Conservation (phyloP, 1,284 basidiomycete genomes). For the Rhodotorula sp. region DNA sequence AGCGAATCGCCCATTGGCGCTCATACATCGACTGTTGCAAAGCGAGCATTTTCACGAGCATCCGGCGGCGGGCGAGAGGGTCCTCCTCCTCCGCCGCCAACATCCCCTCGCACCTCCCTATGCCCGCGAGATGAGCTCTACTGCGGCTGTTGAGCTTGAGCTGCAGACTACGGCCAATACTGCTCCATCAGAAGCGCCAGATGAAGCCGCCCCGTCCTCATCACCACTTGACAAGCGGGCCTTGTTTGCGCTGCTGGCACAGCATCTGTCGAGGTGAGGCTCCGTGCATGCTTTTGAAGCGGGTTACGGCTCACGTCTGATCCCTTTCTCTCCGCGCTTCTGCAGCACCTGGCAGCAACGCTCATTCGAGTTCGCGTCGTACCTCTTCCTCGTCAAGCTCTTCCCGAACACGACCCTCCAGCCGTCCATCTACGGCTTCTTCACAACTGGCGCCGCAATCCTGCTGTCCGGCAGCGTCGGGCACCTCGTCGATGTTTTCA, state of each 20-base stretch:
- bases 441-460: constrained; percentile 54
- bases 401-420: constrained; percentile 60
- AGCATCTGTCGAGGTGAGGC: constrained; percentile 34
- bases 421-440: constrained; percentile 59
- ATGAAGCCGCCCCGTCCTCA: not conserved
- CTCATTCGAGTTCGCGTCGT: not conserved
- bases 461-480: constrained; percentile 55
- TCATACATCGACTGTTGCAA: too few relatives aligned
- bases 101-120: too few relatives aligned
- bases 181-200: not conserved
- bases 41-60: too few relatives aligned
- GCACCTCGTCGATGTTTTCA: constrained; percentile 55
- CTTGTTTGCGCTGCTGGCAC: constrained; percentile 26
- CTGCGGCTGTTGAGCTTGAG: not conserved
- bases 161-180: not conserved
- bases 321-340: too few relatives aligned
- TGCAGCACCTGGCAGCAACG: constrained; percentile 2
- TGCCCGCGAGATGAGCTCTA: not conserved
- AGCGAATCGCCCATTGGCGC: too few relatives aligned
- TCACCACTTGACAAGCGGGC: constrained; percentile 20
- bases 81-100: too few relatives aligned
- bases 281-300: not conserved
- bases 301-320: constrained; percentile 54
- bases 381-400: constrained; percentile 56
- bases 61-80: too few relatives aligned